Percentiles rank a stretch among this genome's conserved stretches.
Evolutionary conservation across 2,329 filamentous ascomycete species (phyloP).

Genomic region (Apiospora malaysiana): DNA sequence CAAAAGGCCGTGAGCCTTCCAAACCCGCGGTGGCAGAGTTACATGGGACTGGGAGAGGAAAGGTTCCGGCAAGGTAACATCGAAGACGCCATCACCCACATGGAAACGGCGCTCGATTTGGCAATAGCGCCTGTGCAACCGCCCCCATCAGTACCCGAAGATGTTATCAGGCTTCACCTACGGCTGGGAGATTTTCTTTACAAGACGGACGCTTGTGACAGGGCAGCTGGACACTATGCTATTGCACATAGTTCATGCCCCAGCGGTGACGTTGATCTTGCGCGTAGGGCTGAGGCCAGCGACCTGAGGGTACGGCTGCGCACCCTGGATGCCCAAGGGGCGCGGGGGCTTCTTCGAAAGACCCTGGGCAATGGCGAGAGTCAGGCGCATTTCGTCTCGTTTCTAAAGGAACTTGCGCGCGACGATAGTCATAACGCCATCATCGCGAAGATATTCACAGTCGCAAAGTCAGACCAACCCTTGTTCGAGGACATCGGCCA

Average conservation of each 20-base stretch:
- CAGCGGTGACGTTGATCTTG: neutral
- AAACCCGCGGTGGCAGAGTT: conserved; percentile 25
- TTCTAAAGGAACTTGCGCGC: conserved; percentile 29
- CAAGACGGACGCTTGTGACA: neutral
- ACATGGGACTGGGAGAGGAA: conserved; percentile 26
- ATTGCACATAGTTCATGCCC: conserved; percentile 19
- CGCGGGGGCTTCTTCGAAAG: conserved; percentile 21
- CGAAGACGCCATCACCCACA: neutral
- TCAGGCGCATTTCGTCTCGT: conserved; percentile 22
- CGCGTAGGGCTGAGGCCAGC: neutral
- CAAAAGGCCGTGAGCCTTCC: conserved; percentile 19
- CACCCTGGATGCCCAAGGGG: conserved; percentile 6
- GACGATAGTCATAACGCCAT: conserved; percentile 26
- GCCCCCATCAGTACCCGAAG: conserved; percentile 23
- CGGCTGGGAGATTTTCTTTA: conserved; percentile 26
- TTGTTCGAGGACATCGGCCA: conserved; percentile 28
- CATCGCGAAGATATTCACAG: conserved; percentile 28
- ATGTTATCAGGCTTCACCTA: conserved; percentile 24
- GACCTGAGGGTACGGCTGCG: neutral
- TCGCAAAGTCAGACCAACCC: conserved; percentile 25
- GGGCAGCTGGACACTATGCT: conserved; percentile 27
- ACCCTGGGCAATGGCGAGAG: conserved; percentile 19
- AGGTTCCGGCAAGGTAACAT: neutral
- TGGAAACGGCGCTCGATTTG: neutral
- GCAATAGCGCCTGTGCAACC: conserved; percentile 8